Base-by-base conservation (phyloP, 2,329 filamentous ascomycete genomes). In the Diaporthe ilicicola region DNA sequence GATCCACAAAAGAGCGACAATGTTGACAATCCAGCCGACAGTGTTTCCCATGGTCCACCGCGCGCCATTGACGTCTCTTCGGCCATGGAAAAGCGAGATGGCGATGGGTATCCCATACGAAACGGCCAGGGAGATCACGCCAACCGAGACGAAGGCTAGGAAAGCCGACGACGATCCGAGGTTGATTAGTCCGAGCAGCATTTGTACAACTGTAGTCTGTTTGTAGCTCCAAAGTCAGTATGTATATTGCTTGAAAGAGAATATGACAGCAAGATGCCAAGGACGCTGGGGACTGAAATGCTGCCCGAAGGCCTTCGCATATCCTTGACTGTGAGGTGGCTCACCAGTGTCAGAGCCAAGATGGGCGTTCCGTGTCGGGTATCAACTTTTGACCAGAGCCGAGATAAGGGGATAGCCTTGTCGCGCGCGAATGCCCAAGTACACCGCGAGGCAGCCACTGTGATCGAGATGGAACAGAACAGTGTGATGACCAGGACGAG, bases 341-440 rank as follows among this genome's bases (percentile, higher is more conserved):
- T 51, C 4, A 68, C 66, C 51, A 89, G 82, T 75, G 84, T 85
- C 78, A 90, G 86, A 27, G 87, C 87, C 77, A 85, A 88, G 72
- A 90, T 81, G 0, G 88, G 88, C 1, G 88, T 83, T 61, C 87
- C 86, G 29, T 88, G 82, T 61, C 83, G 84, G 37, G 79, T 75
- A 77, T 89, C 86, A 71, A 89, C 82, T n/a, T 79, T 79, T 65
- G 84, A 84, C 85, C 86, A 89, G n/a, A 82, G 69, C 4, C 77
- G 74, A 6, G 84, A 85, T 9, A 87, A 80, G 3, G 88, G 88
- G 55, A 90, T 86, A 53, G 87, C 87, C 50, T 85, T 84, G 75
- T 90, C 88, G 72, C 88, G 85, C 44, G 88, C 88, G 74, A 92
- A 91, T 9, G 90, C 90, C 82, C 91, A 89, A 1, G 89, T 91